Evolutionary conservation across 1,284 basidiomycete genomes (phyloP).

Genomic region (Trametes versicolor): DNA sequence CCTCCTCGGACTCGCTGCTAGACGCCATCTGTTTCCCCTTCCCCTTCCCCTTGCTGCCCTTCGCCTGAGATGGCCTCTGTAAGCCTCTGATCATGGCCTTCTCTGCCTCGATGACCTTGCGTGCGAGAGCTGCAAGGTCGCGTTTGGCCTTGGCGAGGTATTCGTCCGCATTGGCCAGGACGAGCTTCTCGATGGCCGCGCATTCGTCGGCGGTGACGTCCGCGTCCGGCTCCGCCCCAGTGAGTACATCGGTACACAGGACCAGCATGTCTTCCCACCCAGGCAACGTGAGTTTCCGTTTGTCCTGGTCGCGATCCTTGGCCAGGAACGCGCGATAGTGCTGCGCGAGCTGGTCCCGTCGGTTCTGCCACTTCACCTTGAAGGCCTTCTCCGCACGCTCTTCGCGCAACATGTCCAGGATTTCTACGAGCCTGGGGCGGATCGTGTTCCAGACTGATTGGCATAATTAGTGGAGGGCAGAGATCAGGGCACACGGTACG

Average conservation of each 20-base stretch:
- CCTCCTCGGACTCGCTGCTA: background rate
- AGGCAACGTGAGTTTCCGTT: conserved; percentile 14
- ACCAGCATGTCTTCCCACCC: conserved; percentile 16
- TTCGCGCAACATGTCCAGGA: conserved; percentile 12
- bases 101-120: background rate
- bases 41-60: background rate
- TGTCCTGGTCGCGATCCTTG: background rate
- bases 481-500: background rate
- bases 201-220: conserved; percentile 16
- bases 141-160: background rate
- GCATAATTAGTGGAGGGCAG: background rate
- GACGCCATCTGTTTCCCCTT: conserved; percentile 1
- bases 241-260: conserved; percentile 7
- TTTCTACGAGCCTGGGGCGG: conserved; percentile 13
- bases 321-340: conserved; percentile 13
- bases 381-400: background rate
- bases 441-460: conserved; percentile 21
- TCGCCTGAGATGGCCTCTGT: background rate
- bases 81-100: no score
- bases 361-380: conserved; percentile 12
- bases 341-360: conserved; percentile 1
- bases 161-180: conserved; percentile 8
- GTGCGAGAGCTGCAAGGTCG: conserved; percentile 4
- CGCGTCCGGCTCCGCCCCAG: conserved; percentile 2
- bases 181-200: background rate